These are phyloP conservation scores for Termitomyces sp. DNA, from an alignment of 768 basidiomycete species.

Conservation along the genomic window DNA sequence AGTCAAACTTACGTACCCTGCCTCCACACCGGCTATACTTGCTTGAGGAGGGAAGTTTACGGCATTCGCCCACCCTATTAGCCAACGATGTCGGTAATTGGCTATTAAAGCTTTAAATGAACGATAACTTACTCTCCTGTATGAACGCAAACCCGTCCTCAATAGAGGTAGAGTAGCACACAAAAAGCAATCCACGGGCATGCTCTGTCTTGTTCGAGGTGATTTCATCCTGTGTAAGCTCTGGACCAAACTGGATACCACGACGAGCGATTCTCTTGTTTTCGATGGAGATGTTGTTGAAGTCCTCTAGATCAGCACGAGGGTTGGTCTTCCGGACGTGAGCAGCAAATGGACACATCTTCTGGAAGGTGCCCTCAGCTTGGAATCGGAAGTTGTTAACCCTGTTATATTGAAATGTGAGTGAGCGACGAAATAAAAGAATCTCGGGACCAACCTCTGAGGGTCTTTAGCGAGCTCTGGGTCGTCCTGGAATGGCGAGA, in stretches of 20 bases:
- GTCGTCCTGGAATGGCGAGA: constrained; percentile 41
- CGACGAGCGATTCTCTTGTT: constrained; percentile 41
- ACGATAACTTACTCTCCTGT: constrained; percentile 30
- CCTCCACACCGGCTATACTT: constrained; percentile 16
- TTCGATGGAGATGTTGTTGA: constrained; percentile 18
- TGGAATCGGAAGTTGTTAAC: constrained; percentile 42
- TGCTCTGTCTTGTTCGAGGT: constrained; percentile 33
- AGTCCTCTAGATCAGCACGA: constrained; percentile 37
- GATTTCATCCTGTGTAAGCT: constrained; percentile 38
- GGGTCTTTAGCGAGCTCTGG: constrained; percentile 30
- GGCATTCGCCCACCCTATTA: constrained; percentile 36
- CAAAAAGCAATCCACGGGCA: constrained; percentile 48
- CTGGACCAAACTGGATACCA: constrained; percentile 51
- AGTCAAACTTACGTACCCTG: constrained; percentile 23
- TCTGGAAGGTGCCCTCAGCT: constrained; percentile 29
- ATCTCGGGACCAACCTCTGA: constrained; percentile 22
- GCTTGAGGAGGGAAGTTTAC: constrained; percentile 29
- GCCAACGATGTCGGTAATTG: background rate
- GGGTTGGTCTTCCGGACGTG: constrained; percentile 46
- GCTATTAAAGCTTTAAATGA: background rate
- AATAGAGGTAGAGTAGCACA: constrained; percentile 39
- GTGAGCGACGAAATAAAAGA: background rate
- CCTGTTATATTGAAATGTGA: constrained; percentile 16
- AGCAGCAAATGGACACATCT: constrained; percentile 44
- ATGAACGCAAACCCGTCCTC: constrained; percentile 38